Conservation (phyloP, 2,329 filamentous ascomycete genomes). For the Penicillium fuscoglaucum region DNA sequence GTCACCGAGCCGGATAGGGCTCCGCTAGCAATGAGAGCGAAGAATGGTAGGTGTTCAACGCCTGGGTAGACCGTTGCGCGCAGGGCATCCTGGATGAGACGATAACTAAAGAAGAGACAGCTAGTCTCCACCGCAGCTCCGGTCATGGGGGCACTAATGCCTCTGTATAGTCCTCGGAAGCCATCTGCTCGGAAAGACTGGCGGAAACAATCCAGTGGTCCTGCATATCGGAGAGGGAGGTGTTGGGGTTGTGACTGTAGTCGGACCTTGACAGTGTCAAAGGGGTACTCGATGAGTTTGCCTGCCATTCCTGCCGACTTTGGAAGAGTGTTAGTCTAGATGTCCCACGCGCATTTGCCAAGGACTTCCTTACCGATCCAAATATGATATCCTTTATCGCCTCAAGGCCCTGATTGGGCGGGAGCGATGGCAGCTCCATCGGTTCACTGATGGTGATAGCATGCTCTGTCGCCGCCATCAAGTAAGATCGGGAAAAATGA, state of each 20-base stretch:
- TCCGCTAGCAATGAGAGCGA: constrained; percentile 74
- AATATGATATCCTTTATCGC: constrained; percentile 84
- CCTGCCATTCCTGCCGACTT: constrained; percentile 81
- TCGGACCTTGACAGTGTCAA: constrained; percentile 97
- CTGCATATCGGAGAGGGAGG: constrained; percentile 76
- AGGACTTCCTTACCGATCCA: constrained; percentile 67
- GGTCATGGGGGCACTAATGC: constrained; percentile 85
- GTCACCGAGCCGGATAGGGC: constrained; percentile 86
- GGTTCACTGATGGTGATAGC: constrained; percentile 42
- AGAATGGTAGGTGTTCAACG: constrained; percentile 65
- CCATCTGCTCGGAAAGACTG: constrained; percentile 80
- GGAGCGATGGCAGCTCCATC: constrained; percentile 43
- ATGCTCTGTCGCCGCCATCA: constrained; percentile 44
- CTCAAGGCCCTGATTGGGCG: constrained; percentile 57
- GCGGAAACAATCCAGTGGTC: constrained; percentile 89
- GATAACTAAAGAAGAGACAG: constrained; percentile 89
- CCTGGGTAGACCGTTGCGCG: constrained; percentile 62
- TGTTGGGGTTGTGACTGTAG: constrained; percentile 92
- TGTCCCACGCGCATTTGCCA: neutral
- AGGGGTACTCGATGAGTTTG: constrained; percentile 97
- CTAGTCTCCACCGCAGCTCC: constrained; percentile 92
- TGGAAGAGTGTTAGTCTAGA: constrained; percentile 1
- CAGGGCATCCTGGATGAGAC: constrained; percentile 62
- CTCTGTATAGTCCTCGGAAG: constrained; percentile 80
- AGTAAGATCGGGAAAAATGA: constrained; percentile 20